Base-by-base conservation (phyloP, 2,329 filamentous ascomycete species). In the Diplocarpon mali region DNA sequence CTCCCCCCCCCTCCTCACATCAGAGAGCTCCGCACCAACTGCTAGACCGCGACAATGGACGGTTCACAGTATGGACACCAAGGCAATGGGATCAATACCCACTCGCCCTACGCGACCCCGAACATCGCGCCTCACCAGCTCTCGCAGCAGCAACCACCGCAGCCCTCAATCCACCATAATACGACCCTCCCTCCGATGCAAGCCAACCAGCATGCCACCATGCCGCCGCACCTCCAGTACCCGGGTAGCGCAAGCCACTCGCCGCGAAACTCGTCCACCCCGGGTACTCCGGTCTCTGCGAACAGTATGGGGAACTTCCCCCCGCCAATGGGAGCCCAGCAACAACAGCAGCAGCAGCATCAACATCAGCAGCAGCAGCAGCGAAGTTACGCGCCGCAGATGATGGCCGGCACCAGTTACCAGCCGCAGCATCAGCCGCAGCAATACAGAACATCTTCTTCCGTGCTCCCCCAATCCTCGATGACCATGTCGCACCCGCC, bases 401-500 rank as follows among this genome's bases (percentile, higher is more conserved):
- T 57, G 51, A 59, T 60, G 55, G 50, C 52, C 15, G 44, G 40
- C 16, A 57, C 52, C 30, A 51, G 46, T n/a, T 59, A 60, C 29
- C 54, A 57, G 39, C 54, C 53, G 39, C 42, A 47, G 38, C n/a
- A 48, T 11, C 58, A 58, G 46, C 36, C 81, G 80, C 59, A 69
- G 69, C 31, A 71, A 72, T 81, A 80, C 59, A 68, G 69, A 31
- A 70, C 72, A 8, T 73, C 75, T 6, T 69, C 69, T 39, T 67
- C 68, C 40, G 80, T 84, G 73, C 72, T 85, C 67, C 74, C 80
- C 38, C 78, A 83, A 63, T 67, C 79, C 17, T 78, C 80, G 10
- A 73, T 75, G 38, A 71, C 81, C 36, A 73, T 80, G 55, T 77
- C 78, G 43, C 83, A 86, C 62, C 82, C 81, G 37, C 83, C 81